Base-by-base conservation (phyloP, 2,329 filamentous ascomycete species). In the Exophiala dermatitidis region DNA sequence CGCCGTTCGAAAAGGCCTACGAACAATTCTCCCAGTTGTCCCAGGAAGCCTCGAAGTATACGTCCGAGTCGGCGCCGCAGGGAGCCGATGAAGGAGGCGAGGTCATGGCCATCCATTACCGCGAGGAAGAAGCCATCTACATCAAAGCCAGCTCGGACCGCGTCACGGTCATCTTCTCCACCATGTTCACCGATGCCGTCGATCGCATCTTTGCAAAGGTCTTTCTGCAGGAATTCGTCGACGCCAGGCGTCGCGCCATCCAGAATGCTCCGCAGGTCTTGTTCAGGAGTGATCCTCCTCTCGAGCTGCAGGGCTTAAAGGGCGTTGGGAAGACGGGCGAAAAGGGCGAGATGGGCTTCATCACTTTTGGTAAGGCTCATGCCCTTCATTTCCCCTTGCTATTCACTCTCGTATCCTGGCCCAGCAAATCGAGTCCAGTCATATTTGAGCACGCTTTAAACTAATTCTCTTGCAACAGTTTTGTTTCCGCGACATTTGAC, bases 91-190 rank as follows among this genome's bases (percentile, higher is more conserved):
- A 97, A 72, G 91, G 93, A 47, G 90, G 91, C 53, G 83, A 93
- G 63, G 85, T 97, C 55, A 95, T 94, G 80, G 84, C 91, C 2
- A 95, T 99, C 64, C 91, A 97, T 72, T 98, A 99, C 75, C 87
- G 93, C 52, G 94, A 99, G 67, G 90, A 97, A 76, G 93, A 99
- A 71, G 90, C 93, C 48, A 97, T 99, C 67, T 98, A 95, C 72
- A 86, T 98, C 76, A 97, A 98, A 76, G 91, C 93, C 58, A 94
- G 88, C 70, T 87, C 94, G 74, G 93, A 99, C 70, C 84, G 93
- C 66, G 93, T 99, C 48, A 98, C 94, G 0, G 90, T 98, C 66
- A 98, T 98, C 67, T 98, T 98, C 79, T 95, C 90, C 73, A 98
- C 93, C 40, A 82, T 97, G 48, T 99, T 99, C 79, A 81, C 89